Evolutionary conservation across 495 filamentous ascomycete genomes (phyloP).

Genomic region (Podospora pseudoanserina): DNA sequence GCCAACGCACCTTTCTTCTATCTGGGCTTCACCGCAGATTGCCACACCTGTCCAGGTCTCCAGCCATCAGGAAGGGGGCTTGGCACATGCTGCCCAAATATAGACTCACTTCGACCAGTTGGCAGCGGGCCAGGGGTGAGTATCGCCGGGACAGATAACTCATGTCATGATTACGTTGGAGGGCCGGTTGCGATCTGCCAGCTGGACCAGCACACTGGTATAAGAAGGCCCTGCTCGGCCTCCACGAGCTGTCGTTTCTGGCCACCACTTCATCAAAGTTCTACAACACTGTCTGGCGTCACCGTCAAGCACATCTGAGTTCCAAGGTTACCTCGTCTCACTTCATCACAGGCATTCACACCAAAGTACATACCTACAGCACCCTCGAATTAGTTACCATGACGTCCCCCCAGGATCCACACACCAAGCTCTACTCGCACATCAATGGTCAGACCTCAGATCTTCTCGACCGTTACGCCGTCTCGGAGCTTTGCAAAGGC

Average conservation of each 20-base stretch:
- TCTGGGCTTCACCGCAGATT: neutral
- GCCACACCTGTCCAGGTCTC: neutral
- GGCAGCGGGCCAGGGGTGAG: neutral
- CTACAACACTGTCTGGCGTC: neutral
- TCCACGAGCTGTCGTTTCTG: neutral
- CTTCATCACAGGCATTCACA: neutral
- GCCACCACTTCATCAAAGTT: too few relatives aligned
- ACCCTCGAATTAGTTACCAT: conserved; percentile 21
- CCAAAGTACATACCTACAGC: neutral
- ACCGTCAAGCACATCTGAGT: neutral
- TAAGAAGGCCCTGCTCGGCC: neutral
- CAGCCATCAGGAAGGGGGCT: neutral
- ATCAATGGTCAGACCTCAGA: conserved; percentile 53
- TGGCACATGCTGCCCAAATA: neutral
- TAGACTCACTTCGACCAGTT: neutral
- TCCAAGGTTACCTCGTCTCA: neutral
- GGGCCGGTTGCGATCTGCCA: neutral
- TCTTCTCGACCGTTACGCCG: conserved; percentile 50
- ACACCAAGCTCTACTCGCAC: conserved; percentile 46
- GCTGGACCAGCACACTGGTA: neutral
- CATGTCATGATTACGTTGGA: neutral
- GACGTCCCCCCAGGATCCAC: conserved; percentile 44
- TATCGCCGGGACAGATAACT: neutral
- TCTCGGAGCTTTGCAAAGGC: conserved; percentile 62
- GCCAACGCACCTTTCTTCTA: neutral